Conservation (phyloP, 306 rosid species). For the Chamaecrista fasciculata region DNA sequence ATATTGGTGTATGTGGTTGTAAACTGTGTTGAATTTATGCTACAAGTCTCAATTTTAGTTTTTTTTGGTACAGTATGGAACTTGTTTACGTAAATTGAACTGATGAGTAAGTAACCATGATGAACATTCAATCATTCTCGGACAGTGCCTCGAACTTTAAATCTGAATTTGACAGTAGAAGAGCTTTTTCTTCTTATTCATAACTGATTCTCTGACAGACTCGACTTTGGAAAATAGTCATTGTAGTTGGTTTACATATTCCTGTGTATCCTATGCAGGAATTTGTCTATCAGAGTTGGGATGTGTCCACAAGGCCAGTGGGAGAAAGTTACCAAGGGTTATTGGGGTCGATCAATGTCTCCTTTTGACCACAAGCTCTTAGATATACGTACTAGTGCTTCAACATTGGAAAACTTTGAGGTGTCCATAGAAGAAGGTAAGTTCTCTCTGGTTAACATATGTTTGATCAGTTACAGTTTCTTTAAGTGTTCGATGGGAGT, state of each 20-base stretch:
- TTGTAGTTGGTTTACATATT: not conserved
- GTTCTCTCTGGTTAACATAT: slow-evolving; percentile 8
- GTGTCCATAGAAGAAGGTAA: slow-evolving; percentile 81
- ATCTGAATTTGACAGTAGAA: slow-evolving; percentile 10
- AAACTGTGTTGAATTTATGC: not conserved
- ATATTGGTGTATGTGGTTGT: not conserved
- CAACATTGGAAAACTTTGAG: slow-evolving; percentile 61
- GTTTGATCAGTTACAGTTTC: slow-evolving; percentile 19
- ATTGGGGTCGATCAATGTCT: slow-evolving; percentile 77
- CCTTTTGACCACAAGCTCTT: slow-evolving; percentile 74
- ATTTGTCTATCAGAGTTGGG: slow-evolving; percentile 62
- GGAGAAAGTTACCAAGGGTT: slow-evolving; percentile 79
- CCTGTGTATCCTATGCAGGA: slow-evolving; percentile 52
- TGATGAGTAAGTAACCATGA: slow-evolving; percentile 11
- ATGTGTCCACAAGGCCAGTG: slow-evolving; percentile 81
- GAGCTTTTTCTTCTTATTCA: not conserved
- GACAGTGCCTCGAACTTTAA: not conserved
- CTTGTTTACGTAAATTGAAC: not conserved
- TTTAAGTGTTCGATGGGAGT: not conserved
- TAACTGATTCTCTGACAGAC: not conserved
- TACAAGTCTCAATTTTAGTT: not conserved
- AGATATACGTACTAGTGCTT: slow-evolving; percentile 64
- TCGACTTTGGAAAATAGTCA: slow-evolving; percentile 7
- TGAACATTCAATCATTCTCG: not conserved
- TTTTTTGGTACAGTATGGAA: not conserved